Percentiles rank a stretch among this genome's conserved stretches.
These are phyloP conservation scores for Hymenoscyphus albidus DNA, from an alignment of 2,329 filamentous ascomycete genomes.

Conservation along the genomic window DNA sequence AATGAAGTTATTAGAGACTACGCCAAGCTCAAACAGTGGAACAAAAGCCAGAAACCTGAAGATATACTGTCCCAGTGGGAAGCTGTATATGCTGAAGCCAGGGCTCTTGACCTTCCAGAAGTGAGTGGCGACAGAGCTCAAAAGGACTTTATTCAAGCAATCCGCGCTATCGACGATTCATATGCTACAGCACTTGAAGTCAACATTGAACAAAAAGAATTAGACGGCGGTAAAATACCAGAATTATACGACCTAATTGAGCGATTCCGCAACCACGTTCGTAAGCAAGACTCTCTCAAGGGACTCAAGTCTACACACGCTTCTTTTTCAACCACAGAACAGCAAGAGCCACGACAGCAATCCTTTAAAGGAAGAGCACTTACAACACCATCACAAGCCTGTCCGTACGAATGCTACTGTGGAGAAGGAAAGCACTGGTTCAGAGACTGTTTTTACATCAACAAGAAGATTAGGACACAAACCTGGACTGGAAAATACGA, in stretches of 20 bases:
- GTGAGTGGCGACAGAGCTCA: not conserved
- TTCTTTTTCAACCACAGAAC: not conserved
- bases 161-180: not conserved
- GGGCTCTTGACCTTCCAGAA: not conserved
- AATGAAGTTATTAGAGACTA: not conserved
- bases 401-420: not conserved
- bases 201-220: not conserved
- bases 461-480: not conserved
- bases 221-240: not conserved
- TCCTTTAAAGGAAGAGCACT: not conserved
- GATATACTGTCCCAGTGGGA: not conserved
- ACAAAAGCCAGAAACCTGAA: not conserved
- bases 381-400: not conserved
- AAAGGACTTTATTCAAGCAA: not conserved
- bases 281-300: not conserved
- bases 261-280: not conserved
- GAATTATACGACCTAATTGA: not conserved
- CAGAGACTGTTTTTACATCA: not conserved
- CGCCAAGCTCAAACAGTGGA: not conserved
- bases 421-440: not conserved
- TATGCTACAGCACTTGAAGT: not conserved
- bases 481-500: not conserved
- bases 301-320: not conserved
- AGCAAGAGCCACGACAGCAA: not conserved
- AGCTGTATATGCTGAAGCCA: no score